phyloP scores from a whole-genome alignment of 495 filamentous ascomycete species.

The Aspergillus conjunctus region DNA sequence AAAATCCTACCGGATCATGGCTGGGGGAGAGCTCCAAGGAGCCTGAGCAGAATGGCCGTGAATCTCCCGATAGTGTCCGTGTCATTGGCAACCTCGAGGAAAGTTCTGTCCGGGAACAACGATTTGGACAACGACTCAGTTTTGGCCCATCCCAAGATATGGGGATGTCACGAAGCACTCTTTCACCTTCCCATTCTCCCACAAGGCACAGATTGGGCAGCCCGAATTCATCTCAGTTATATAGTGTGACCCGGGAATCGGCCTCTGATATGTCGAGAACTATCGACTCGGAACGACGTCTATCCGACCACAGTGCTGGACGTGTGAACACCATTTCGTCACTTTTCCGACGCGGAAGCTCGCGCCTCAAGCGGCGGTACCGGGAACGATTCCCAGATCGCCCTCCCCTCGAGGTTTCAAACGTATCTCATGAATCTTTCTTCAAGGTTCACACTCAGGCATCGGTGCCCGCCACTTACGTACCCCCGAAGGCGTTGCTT shows the following conservation, averaged over 20 bases:
- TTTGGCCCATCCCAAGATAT: conserved; percentile 48
- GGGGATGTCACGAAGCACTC: conserved; percentile 54
- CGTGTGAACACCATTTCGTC: conserved; percentile 59
- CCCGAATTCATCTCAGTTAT: conserved; percentile 58
- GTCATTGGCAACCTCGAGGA: conserved; percentile 44
- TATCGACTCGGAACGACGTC: conserved; percentile 44
- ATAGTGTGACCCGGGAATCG: conserved; percentile 47
- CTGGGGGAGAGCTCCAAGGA: conserved; percentile 36
- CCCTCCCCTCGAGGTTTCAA: conserved; percentile 67
- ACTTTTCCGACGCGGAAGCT: conserved; percentile 70
- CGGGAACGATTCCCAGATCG: conserved; percentile 56
- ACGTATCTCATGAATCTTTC: conserved; percentile 83
- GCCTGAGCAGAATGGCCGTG: conserved; percentile 25
- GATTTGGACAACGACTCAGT: conserved; percentile 35
- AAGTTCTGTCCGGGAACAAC: conserved; percentile 39
- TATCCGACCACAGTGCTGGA: conserved; percentile 50
- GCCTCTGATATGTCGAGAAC: conserved; percentile 49
- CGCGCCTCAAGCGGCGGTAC: conserved; percentile 58
- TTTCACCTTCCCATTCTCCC: conserved; percentile 60
- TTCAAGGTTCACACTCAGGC: conserved; percentile 48
- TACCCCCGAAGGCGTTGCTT: conserved; percentile 47
- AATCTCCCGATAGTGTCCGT: conserved; percentile 39
- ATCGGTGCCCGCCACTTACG: conserved; percentile 37
- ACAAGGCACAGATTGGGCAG: conserved; percentile 50
- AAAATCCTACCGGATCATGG: conserved; percentile 37